A percentile compares a stretch with the other conserved stretches of the same genome.
Evolutionary conservation across 805 yeast genomes (phyloP).

Genomic region (Candida nonsorbophila): DNA sequence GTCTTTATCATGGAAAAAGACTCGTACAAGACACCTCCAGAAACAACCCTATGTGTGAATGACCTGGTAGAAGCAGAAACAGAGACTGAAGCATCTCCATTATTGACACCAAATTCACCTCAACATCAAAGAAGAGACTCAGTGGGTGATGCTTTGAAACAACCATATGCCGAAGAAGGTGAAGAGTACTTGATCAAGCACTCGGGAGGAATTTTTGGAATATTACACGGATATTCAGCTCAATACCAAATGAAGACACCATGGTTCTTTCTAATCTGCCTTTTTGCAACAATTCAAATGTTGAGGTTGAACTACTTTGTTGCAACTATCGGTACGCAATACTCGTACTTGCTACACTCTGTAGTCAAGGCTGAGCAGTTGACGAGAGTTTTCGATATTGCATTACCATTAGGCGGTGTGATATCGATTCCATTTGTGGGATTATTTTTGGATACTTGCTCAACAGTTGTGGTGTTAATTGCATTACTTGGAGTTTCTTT

Average conservation of each 20-base stretch:
- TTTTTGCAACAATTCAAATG: conserved; percentile 53
- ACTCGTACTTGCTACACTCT: conserved; percentile 41
- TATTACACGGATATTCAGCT: conserved; percentile 49
- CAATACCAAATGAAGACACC: conserved; percentile 44
- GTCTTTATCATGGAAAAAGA: conserved; percentile 44
- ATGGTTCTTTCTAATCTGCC: conserved; percentile 48
- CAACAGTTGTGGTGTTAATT: conserved; percentile 40
- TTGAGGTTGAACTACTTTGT: conserved; percentile 53
- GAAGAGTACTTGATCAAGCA: conserved; percentile 29
- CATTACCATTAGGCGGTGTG: conserved; percentile 54
- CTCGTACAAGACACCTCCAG: conserved; percentile 40
- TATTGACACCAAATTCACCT: conserved; percentile 6
- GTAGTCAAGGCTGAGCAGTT: conserved; percentile 30
- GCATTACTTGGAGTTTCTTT: conserved; percentile 37
- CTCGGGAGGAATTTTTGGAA: conserved; percentile 47
- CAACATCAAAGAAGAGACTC: conserved; percentile 41
- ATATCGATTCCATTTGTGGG: conserved; percentile 53
- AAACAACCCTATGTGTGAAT: conserved; percentile 18
- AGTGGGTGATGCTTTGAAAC: conserved; percentile 52
- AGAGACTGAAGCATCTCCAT: conserved; percentile 18
- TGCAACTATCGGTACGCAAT: conserved; percentile 54
- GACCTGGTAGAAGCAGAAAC: conserved; percentile 11
- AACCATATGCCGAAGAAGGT: conserved; percentile 49
- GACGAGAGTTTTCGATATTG: conserved; percentile 46
- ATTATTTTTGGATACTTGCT: conserved; percentile 41